These are phyloP conservation scores for Tetrahymena elliotti DNA, from an alignment of 73 alveolate genomes.

Conservation along the genomic window DNA sequence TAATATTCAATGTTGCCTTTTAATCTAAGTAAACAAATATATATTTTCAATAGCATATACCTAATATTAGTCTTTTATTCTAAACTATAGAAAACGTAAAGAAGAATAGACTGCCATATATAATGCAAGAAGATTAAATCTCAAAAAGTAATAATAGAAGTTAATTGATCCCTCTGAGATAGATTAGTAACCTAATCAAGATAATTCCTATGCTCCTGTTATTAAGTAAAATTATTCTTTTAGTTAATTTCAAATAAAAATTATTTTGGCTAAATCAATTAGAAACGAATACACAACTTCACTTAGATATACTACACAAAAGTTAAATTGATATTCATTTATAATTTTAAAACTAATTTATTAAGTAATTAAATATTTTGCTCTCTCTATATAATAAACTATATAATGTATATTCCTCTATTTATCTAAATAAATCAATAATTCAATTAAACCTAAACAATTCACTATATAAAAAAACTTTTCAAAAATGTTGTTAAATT, in stretches of 20 bases:
- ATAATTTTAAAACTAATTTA: neutral
- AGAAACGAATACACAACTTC: neutral
- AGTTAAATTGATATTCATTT: neutral
- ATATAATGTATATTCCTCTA: neutral
- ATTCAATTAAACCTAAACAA: too few relatives aligned
- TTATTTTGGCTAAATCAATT: neutral
- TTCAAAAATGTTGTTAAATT: too few relatives aligned
- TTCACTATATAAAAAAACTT: too few relatives aligned
- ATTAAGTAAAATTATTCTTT: neutral
- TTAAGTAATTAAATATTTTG: too few relatives aligned
- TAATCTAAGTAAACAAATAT: neutral
- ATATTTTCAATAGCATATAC: neutral
- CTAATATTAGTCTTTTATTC: too few relatives aligned
- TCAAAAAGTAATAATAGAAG: neutral
- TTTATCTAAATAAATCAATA: neutral
- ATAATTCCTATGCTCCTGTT: neutral
- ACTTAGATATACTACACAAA: neutral
- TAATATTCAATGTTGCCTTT: neutral
- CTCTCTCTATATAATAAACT: too few relatives aligned
- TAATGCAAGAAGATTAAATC: neutral
- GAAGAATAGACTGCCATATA: neutral
- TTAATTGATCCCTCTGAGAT: neutral
- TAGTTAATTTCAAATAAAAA: neutral
- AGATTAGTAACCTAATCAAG: neutral
- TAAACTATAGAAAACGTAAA: neutral